phyloP scores from a whole-genome alignment of 352 stramenopile genomes.

The Pythium periplocum region DNA sequence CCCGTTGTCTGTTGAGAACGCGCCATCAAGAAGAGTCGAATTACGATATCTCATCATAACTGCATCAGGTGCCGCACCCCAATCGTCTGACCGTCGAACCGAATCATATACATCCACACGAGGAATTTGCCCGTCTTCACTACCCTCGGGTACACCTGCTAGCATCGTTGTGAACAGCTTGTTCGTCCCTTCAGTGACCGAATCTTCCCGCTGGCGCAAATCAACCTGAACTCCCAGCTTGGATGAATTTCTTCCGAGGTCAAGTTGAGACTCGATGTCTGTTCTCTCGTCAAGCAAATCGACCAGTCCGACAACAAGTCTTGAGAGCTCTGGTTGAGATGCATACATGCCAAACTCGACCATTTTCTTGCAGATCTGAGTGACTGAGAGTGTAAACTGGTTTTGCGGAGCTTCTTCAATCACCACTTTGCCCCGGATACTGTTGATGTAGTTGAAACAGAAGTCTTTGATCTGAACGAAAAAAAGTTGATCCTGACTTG shows the following conservation, averaged over 20 bases:
- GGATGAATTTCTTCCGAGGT: background rate
- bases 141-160: background rate
- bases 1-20: constrained; percentile 2
- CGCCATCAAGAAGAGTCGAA: constrained; percentile 29
- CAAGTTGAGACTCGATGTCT: constrained; percentile 15
- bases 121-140: background rate
- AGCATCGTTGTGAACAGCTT: constrained; percentile 29
- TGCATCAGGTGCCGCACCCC: background rate
- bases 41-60: constrained; percentile 22
- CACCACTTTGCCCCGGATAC: constrained; percentile 33
- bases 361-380: constrained; percentile 51
- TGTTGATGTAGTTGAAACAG: constrained; percentile 38
- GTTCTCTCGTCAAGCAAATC: constrained; percentile 43
- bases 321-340: constrained; percentile 32
- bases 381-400: constrained; percentile 46
- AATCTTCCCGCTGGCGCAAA: constrained; percentile 3
- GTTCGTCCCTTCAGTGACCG: constrained; percentile 16
- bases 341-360: constrained; percentile 65
- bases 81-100: too few species aligned
- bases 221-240: too few species aligned
- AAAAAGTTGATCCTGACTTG: constrained; percentile 36
- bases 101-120: background rate
- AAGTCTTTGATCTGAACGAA: constrained; percentile 43
- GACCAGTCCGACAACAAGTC: constrained; percentile 21
- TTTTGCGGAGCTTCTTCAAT: constrained; percentile 59